phyloP scores from a whole-genome alignment of 176 grass and related monocot species.

The Miscanthus lutarioriparius region DNA sequence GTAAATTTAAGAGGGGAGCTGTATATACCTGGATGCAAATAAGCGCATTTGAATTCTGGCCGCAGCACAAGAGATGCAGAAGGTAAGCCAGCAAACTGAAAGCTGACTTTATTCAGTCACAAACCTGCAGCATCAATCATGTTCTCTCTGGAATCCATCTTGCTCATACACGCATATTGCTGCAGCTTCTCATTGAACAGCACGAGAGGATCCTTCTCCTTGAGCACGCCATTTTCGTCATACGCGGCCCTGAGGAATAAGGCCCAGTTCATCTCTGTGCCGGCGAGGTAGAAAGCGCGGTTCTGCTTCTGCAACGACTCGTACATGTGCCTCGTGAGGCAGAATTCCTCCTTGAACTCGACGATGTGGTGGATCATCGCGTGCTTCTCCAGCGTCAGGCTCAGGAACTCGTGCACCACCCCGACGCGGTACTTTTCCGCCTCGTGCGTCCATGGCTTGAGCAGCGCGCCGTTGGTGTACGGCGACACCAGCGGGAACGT shows the following conservation, averaged over 20 bases:
- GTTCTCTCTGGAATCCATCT: constrained; percentile 20
- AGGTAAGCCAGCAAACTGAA: neutral
- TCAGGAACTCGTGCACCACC: constrained; percentile 77
- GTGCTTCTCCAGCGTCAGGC: constrained; percentile 82
- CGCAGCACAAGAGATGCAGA: neutral
- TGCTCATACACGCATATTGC: constrained; percentile 56
- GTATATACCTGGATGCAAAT: neutral
- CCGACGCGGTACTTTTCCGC: constrained; percentile 89
- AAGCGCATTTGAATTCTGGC: neutral
- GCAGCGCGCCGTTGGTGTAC: constrained; percentile 61
- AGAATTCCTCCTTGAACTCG: constrained; percentile 92
- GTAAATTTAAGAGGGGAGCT: neutral
- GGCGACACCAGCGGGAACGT: constrained; percentile 83
- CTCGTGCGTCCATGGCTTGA: constrained; percentile 68
- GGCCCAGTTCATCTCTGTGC: constrained; percentile 89
- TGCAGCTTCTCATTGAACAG: constrained; percentile 79
- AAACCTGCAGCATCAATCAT: neutral
- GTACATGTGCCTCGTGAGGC: constrained; percentile 73
- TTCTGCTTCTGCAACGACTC: constrained; percentile 69
- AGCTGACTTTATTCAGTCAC: neutral
- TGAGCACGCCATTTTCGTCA: constrained; percentile 59
- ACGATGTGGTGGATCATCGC: constrained; percentile 84
- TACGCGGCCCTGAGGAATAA: constrained; percentile 80
- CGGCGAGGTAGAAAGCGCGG: constrained; percentile 86
- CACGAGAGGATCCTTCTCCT: constrained; percentile 70